Evolutionary conservation across 2,329 filamentous ascomycete species (phyloP), one percentile per base, ranked within the genome.

Genomic region (Alternaria dauci): DNA sequence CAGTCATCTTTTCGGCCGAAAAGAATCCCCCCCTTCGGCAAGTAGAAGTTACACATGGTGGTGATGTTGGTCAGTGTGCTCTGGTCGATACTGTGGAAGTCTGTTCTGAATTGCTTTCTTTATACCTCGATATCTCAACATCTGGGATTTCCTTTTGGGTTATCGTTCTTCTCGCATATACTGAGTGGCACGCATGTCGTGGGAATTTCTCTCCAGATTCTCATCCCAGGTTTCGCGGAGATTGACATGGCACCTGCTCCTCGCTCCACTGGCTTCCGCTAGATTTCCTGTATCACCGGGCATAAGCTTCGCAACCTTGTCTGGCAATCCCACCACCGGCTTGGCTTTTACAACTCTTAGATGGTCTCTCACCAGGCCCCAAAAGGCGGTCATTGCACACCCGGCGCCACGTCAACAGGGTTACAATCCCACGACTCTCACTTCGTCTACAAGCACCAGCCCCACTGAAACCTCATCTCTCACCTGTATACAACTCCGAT

Each of bases 381-480:
- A 42, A 39, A 42, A 18, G 14, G 18, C 42, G 28, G 18, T 36
- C 32, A 52, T 50, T 36, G 2, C 23, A 7, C 32, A 26, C 12
- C 12, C 20, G 11, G 9, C 55, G n/a, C 18, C 12, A 46, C 12
- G n/a, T 18, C 28, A 25, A 26, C n/a, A 59, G 23, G 4, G 34
- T 32, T 25, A 39, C 39, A 20, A 36, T 30, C 38, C 14, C 54
- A 48, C 20, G 3, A 39, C 16, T 50, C n/a, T 36, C 50, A 50
- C 54, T 52, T 14, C 26, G 25, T n/a, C 43, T 18, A 12, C 39
- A 28, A 11, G 18, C 18, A 4, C 9, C 44, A 23, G 23, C 32
- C 25, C 25, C 52, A 38, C 52, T 36, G 20, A 34, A 12, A 8
- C 20, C 8, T 43, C 60, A 3, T 61, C 55, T 65, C 51, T 66